Evolutionary conservation across 768 basidiomycete genomes (phyloP).

Genomic region (Naganishia vaughanmartiniae): DNA sequence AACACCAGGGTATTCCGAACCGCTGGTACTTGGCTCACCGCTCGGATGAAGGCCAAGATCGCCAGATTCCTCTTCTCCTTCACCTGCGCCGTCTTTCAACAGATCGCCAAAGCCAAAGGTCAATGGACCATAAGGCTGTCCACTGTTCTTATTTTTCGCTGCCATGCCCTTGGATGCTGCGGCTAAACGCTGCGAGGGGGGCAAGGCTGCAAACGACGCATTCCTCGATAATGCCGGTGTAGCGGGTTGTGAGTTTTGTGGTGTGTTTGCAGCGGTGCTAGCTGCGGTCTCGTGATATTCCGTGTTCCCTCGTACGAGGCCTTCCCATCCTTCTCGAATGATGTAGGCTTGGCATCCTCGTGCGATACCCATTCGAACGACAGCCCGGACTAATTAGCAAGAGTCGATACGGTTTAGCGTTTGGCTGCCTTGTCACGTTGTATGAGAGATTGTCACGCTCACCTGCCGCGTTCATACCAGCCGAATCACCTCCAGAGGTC

Average conservation of each 20-base stretch:
- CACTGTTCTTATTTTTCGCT: conserved; percentile 19
- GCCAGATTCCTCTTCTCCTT: conserved; percentile 55
- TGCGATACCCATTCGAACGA: conserved; percentile 87
- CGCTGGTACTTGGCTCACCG: neutral
- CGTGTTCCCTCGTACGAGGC: conserved; percentile 88
- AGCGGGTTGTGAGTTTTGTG: conserved; percentile 31
- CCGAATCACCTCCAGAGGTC: conserved; percentile 95
- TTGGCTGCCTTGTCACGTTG: neutral
- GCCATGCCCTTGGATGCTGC: conserved; percentile 19
- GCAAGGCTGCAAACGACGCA: conserved; percentile 48
- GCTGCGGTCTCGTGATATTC: conserved; percentile 40
- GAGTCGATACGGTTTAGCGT: neutral
- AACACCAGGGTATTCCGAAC: conserved; percentile 1
- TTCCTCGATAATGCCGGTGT: conserved; percentile 39
- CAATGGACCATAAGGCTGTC: conserved; percentile 42
- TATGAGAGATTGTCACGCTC: conserved; percentile 23
- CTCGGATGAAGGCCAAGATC: neutral
- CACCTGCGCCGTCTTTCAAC: conserved; percentile 62
- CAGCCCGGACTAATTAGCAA: conserved; percentile 65
- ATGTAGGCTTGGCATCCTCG: conserved; percentile 95
- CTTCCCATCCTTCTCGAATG: conserved; percentile 97
- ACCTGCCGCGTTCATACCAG: conserved; percentile 61
- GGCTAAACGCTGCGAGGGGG: conserved; percentile 43
- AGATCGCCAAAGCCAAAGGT: conserved; percentile 55
- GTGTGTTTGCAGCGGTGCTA: conserved; percentile 41